Evolutionary conservation across 371 early-diverging fungal genomes (phyloP), one percentile per base, ranked within the genome.

Genomic region (Dichotomocladium elegans): DNA sequence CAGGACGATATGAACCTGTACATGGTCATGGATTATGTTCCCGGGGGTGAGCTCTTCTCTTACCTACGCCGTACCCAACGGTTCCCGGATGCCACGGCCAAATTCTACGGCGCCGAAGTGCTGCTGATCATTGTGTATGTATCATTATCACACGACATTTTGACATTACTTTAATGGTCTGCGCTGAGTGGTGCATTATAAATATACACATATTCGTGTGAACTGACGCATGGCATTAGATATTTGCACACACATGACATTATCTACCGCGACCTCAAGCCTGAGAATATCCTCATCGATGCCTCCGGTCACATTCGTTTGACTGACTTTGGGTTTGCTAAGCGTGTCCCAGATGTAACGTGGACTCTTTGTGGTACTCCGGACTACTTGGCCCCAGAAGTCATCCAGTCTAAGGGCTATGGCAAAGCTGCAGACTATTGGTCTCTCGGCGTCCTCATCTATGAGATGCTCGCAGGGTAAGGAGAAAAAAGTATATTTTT

Each of bases 291-390:
- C 49, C 65, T 97, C 41, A 70, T 97, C 53, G 91, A 89, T 58
- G 64, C 77, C 19, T 72, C 77, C 51, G 99, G 99, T 1, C 94
- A 99, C 67, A 91, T 99, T 63, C 95, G 95, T 74, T 89, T 99
- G 58, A 94, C 96, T 3, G 99, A 99, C 72, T 95, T 99, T 77
- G 99, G 99, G 9, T 98, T 99, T 76, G 95, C 98, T 40, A 98
- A 97, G 61, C 75, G 88, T 53, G 91, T 96, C 0, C 87, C 90
- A 12, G 92, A 94, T 62, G 79, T 88, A 62, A 90, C 91, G 41
- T 90, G 90, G 89, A 92, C 91, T 6, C 63, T 93, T 25, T 97
- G 97, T 68, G 99, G 99, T 7, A 98, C 99, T 14, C 99, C 98
- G 10, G 97, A 96, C 68, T 98, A 97, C 61, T 62, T 89, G 33